Base-by-base conservation (phyloP, 495 filamentous ascomycete genomes). In the Lichina pygmaea region DNA sequence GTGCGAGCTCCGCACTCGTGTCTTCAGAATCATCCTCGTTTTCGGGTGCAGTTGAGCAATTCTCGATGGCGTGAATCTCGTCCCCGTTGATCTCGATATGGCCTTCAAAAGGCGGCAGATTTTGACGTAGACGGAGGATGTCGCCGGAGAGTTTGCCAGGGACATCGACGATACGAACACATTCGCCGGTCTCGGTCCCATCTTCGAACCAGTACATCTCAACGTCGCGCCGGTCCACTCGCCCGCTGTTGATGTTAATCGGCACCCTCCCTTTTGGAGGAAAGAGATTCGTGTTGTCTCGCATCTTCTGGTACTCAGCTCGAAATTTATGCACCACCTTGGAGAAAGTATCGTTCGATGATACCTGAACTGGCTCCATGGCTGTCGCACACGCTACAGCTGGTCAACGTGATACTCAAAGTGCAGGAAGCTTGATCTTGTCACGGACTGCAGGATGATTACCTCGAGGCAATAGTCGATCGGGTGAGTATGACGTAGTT, bases 1-100 rank as follows among this genome's bases (percentile, higher is more conserved):
- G 11, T 41, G 41, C 42, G 32, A 57, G 13, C 8, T 48, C 46
- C 44, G 32, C 33, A 33, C 40, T 37, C 13, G 48, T 12, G 24
- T 57, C 50, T 24, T 56, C 55, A 9, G 33, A 57, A 44, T 57
- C 55, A 34, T 55, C 51, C 7, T 57, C 46, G 8, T 39, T n/a
- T 9, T 43, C 30, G 36, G 47, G 46, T 40, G 16, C 40, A 1
- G 5, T n/a, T 32, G 47, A 46, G 6, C 40, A 39, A 16, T 43
- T 6, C 6, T 47, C 45, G 12, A 57, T 42, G 5, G 10, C 17
- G 8, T 47, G 47, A 7, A 57, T 52, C 24, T 44, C 30, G 34
- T 56, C 48, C 30, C 55, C 55, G 47, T 49, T 45, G 45, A 57
- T 54, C 34, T 55, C 54, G 30, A 30, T 32, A 45, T 52, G 8